Conservation (phyloP, 768 basidiomycete species). For the Scleroderma citrinum region DNA sequence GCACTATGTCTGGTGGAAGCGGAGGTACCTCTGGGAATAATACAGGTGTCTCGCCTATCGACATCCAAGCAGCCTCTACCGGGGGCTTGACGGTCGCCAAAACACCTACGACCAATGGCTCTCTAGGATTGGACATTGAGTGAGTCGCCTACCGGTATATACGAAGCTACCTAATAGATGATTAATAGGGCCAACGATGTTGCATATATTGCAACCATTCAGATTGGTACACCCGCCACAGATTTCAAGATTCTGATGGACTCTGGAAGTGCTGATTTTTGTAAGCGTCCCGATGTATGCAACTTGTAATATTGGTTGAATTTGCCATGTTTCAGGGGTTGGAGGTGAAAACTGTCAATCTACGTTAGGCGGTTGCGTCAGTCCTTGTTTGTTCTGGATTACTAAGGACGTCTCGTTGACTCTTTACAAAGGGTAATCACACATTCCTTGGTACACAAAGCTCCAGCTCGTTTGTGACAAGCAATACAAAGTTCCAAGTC, state of each 20-base stretch:
- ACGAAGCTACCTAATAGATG: conserved; percentile 1
- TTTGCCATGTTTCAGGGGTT: conserved; percentile 32
- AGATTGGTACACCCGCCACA: conserved; percentile 61
- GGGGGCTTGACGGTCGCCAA: conserved; percentile 39
- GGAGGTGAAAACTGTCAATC: conserved; percentile 49
- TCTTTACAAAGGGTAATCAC: conserved; percentile 49
- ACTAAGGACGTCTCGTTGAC: conserved; percentile 13
- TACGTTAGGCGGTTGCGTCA: conserved; percentile 34
- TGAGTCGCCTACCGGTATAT: conserved; percentile 26
- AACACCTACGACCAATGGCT: conserved; percentile 39
- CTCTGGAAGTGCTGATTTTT: conserved; percentile 63
- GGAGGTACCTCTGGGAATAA: conserved; percentile 10
- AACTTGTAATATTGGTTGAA: not conserved
- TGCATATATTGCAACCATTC: conserved; percentile 52
- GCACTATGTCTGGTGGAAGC: conserved; percentile 6
- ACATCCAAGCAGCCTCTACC: conserved; percentile 30
- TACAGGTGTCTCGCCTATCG: conserved; percentile 32
- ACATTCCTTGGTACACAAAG: conserved; percentile 55
- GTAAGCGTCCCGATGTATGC: conserved; percentile 17
- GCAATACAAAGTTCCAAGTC: conserved; percentile 46
- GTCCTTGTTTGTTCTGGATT: conserved; percentile 8
- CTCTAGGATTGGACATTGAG: conserved; percentile 69
- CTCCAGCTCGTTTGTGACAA: conserved; percentile 58
- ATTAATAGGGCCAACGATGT: conserved; percentile 41
- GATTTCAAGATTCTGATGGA: conserved; percentile 61